A percentile compares a stretch with the other conserved stretches of the same genome.
Conservation (phyloP, 768 basidiomycete species). For the Psilocybe sp. region DNA sequence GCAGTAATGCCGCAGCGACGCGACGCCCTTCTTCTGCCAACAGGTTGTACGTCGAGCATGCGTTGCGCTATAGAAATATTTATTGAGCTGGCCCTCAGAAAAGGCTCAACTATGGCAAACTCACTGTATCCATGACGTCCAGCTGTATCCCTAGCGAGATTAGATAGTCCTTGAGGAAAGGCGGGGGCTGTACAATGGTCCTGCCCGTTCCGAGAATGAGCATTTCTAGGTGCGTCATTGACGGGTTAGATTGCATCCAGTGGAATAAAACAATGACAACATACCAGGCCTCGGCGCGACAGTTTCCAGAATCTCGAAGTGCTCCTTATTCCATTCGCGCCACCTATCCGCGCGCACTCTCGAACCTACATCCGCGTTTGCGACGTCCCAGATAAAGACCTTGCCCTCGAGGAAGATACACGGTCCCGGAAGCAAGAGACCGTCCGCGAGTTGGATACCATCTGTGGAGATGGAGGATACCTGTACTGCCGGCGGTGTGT, state of each 20-base stretch:
- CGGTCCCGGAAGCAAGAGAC: slow-evolving; percentile 71
- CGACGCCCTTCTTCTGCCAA: slow-evolving; percentile 90
- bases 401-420: slow-evolving; percentile 85
- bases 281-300: slow-evolving; percentile 85
- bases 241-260: background rate
- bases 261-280: slow-evolving; percentile 18
- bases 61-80: slow-evolving; percentile 62
- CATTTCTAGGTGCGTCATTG: slow-evolving; percentile 58
- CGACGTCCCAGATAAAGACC: slow-evolving; percentile 89
- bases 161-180: slow-evolving; percentile 61
- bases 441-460: slow-evolving; percentile 75
- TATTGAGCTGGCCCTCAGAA: background rate
- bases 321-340: slow-evolving; percentile 68
- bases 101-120: slow-evolving; percentile 18
- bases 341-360: slow-evolving; percentile 36
- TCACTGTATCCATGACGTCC: slow-evolving; percentile 86
- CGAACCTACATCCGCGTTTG: slow-evolving; percentile 23
- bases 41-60: slow-evolving; percentile 93
- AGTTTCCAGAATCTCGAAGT: slow-evolving; percentile 78
- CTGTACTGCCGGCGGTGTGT: slow-evolving; percentile 65
- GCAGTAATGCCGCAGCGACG: slow-evolving; percentile 89
- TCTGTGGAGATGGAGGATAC: slow-evolving; percentile 60
- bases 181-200: slow-evolving; percentile 67
- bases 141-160: slow-evolving; percentile 79
- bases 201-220: slow-evolving; percentile 86